Evolutionary conservation across 1,284 basidiomycete genomes (phyloP).

Genomic region (Lentinus polychrous): DNA sequence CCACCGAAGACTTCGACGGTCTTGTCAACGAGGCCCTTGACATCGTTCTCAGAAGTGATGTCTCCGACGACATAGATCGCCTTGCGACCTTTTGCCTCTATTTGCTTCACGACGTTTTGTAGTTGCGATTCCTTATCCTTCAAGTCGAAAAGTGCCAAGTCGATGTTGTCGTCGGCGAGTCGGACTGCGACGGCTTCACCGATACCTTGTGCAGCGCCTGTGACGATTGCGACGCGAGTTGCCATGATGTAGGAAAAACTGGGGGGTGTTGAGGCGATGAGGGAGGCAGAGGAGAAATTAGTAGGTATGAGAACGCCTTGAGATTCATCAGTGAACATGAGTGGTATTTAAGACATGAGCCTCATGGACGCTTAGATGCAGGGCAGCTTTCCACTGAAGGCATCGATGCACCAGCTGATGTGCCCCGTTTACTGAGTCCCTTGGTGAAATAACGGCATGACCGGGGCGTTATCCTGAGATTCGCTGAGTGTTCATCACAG

Average conservation of each 20-base stretch:
- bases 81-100: slow-evolving; percentile 12
- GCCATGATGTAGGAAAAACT: not conserved
- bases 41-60: slow-evolving; percentile 15
- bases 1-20: slow-evolving; percentile 17
- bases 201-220: slow-evolving; percentile 20
- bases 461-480: no score
- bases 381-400: no score
- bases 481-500: no score
- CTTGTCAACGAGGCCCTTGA: slow-evolving; percentile 15
- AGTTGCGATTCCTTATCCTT: slow-evolving; percentile 9
- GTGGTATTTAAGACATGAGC: no score
- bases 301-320: no score
- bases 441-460: no score
- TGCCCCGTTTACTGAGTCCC: no score
- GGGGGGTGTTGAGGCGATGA: no score
- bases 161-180: slow-evolving; percentile 19
- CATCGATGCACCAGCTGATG: no score
- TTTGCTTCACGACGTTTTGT: slow-evolving; percentile 13
- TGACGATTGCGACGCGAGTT: slow-evolving; percentile 17
- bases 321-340: no score
- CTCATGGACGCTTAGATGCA: no score
- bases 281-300: no score
- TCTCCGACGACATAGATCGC: slow-evolving; percentile 14
- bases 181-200: slow-evolving; percentile 18
- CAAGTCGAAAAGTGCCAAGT: slow-evolving; percentile 19